Conservation (phyloP, 1,284 basidiomycete genomes). For the Ustilago tritici region DNA sequence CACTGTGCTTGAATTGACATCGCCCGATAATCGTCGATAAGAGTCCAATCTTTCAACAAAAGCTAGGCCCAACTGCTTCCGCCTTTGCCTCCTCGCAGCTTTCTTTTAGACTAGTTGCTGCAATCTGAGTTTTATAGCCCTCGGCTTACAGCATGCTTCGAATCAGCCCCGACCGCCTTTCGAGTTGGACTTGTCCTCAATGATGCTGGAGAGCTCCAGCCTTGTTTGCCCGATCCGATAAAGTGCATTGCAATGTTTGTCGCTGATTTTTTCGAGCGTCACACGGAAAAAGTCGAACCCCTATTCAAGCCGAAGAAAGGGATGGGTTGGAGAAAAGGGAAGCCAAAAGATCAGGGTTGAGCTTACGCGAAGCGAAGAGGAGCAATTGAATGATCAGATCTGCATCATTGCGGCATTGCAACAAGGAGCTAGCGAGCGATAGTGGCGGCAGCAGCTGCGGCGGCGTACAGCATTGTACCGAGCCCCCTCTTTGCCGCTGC, state of each 20-base stretch:
- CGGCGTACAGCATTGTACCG: neutral
- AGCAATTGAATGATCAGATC: neutral
- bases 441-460: neutral
- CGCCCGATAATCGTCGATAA: too few species aligned
- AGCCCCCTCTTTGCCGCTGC: neutral
- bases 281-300: neutral
- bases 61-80: neutral
- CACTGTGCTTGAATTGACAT: too few species aligned
- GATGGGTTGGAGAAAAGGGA: neutral
- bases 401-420: constrained; percentile 1
- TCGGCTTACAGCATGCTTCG: neutral
- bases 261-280: neutral
- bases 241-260: neutral
- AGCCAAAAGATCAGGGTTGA: neutral
- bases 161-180: neutral
- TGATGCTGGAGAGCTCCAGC: neutral
- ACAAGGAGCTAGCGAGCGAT: neutral
- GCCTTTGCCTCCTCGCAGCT: constrained; percentile 4
- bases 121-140: constrained; percentile 8
- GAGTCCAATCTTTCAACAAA: too few species aligned
- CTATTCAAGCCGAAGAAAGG: neutral
- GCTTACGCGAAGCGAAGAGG: constrained; percentile 2
- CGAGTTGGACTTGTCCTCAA: too few species aligned
- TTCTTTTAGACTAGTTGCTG: neutral
- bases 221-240: neutral